Evolutionary conservation across 2,329 filamentous ascomycete species (phyloP), one percentile per base, ranked within the genome.

Genomic region (Blumeriella jaapii): DNA sequence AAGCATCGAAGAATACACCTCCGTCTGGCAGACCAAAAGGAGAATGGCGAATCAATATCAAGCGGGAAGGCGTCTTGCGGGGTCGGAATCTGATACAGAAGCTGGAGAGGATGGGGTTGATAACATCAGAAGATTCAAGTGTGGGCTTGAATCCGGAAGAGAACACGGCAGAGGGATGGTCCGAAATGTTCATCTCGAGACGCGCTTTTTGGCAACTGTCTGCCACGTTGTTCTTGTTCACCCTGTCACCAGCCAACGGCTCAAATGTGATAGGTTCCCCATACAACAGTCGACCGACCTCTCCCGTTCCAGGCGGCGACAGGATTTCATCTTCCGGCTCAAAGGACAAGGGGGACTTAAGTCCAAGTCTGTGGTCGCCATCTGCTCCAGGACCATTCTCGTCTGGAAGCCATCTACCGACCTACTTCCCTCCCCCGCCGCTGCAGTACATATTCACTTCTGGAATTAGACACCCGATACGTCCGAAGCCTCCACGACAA

Each of bases 171-270:
- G 70, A 77, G 26, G 75, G 71, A 34, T 94, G 83, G 82, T 67
- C 67, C 17, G 64, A 72, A 32, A 87, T 93, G 79, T 95, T 91
- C 55, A 79, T 87, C 26, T 82, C 78, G 38, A 72, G 77, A 25
- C 69, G 73, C 41, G 76, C 76, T 51, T 98, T 95, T 60, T 98
- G 91, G 91, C 91, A 96, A 61, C 69, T 91, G 3, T 85, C 93
- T 26, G 74, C 82, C 1, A 73, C 84, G 5, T 69, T 93, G 32
- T 96, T 94, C 55, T 73, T 96, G 29, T 94, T 93, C 61, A 85
- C 82, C 0, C 67, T 89, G 17, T 74, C 80, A 30, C 83, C 82
- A 0, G 42, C 47, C 11, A 30, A 29, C 16, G 42, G 42, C 15
- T 44, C 47, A 6, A 63, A 65, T 1, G 59, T 61, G 33, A 62